These are phyloP conservation scores for Cyberlindnera japonica DNA, from an alignment of 805 yeast genomes.

Conservation along the genomic window DNA sequence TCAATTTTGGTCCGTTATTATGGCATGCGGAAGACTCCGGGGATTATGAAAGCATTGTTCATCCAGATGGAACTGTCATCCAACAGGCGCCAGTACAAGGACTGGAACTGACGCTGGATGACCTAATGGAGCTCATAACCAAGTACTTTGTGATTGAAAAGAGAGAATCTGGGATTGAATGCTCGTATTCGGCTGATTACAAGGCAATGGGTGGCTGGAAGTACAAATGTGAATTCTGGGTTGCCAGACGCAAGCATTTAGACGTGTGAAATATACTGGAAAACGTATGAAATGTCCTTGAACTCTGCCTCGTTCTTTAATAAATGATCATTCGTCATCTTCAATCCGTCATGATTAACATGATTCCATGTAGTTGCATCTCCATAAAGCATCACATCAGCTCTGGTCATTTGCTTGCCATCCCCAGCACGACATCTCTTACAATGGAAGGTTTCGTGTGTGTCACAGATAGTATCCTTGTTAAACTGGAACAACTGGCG, in stretches of 20 bases:
- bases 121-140: slow-evolving; percentile 43
- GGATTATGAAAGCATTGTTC: slow-evolving; percentile 24
- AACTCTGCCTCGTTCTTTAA: slow-evolving; percentile 68
- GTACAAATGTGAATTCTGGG: slow-evolving; percentile 69
- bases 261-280: slow-evolving; percentile 86
- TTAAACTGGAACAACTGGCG: slow-evolving; percentile 71
- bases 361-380: slow-evolving; percentile 99
- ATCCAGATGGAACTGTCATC: slow-evolving; percentile 22
- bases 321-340: slow-evolving; percentile 68
- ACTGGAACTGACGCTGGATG: slow-evolving; percentile 56
- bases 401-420: slow-evolving; percentile 57
- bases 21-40: slow-evolving; percentile 68
- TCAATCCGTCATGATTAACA: slow-evolving; percentile 58
- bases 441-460: slow-evolving; percentile 90
- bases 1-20: slow-evolving; percentile 63
- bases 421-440: slow-evolving; percentile 56
- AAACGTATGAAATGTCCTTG: slow-evolving; percentile 76
- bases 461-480: slow-evolving; percentile 70
- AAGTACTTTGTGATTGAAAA: slow-evolving; percentile 49
- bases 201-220: slow-evolving; percentile 49
- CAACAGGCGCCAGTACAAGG: slow-evolving; percentile 43
- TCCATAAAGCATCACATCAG: slow-evolving; percentile 92
- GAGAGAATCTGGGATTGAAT: slow-evolving; percentile 40
- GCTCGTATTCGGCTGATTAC: slow-evolving; percentile 52
- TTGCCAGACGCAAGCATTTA: slow-evolving; percentile 38